Evolutionary conservation across 371 early-diverging fungal genomes (phyloP), one percentile per base, ranked within the genome.

Genomic region (Capillidium rhysosporum): DNA sequence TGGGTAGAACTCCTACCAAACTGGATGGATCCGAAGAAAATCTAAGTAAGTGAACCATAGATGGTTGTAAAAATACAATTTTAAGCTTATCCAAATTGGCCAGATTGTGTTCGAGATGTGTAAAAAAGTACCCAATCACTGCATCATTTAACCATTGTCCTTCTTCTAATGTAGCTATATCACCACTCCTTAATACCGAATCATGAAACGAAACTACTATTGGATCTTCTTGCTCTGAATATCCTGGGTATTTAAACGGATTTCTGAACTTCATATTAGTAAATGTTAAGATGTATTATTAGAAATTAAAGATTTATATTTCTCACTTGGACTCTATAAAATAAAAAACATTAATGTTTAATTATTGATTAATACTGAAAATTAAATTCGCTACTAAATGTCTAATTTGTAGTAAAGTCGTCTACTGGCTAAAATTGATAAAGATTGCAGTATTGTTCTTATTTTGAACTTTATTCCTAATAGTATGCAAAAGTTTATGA

Each of bases 41-140:
- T 2, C 48, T 12, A 47, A 47, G 48, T 14, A 47, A 26, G 30
- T 47, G 48, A 16, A 47, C 29, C 48, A 47, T 47, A 29, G 48
- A 47, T 26, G 48, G 48, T 16, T 28, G 26, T 29, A 47, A 8
- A 12, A 47, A 23, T 23, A 47, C 23, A 47, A 47, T 29, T 10
- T 26, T 29, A 47, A 26, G 26, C 5, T 12, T 12, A 5, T 29
- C 48, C 24, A 29, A 26, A 26, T 47, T 47, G 14, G 48, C 23
- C 14, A 29, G 8, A 23, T 29, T 23, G 23, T 29, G 48, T 23
- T 47, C 48, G n/a, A 47, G 23, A 26, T 28, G 29, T 28, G 48
- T 29, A 47, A 18, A 47, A 29, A 47, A 47, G 30, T 26, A 47
- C 8, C 26, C n/a, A 16, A 47, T 47, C 2, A 47, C 48, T 2